Evolutionary conservation across 2,329 filamentous ascomycete genomes (phyloP).

Genomic region (Ophiocordyceps australis): DNA sequence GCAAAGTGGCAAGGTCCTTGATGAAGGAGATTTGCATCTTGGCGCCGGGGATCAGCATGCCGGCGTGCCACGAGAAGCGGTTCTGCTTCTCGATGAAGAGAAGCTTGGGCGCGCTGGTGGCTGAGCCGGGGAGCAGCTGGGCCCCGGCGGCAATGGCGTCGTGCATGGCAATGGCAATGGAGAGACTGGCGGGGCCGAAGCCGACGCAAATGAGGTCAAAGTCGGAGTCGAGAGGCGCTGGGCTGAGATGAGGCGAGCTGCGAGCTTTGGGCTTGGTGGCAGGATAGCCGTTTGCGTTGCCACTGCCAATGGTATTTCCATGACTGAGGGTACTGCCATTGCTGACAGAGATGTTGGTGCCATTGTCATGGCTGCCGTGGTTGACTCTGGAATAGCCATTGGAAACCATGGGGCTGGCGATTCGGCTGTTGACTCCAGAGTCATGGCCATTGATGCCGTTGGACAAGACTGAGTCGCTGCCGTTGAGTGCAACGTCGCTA

Average conservation of each 20-base stretch:
- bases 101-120: conserved; percentile 43
- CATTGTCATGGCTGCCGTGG: too few relatives aligned
- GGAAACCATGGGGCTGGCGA: conserved; percentile 2
- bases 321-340: too few relatives aligned
- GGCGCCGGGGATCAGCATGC: conserved; percentile 83
- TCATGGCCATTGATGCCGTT: background rate
- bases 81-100: conserved; percentile 77
- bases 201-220: conserved; percentile 83
- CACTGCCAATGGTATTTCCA: too few relatives aligned
- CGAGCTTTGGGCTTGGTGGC: conserved; percentile 6
- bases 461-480: conserved; percentile 2
- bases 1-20: conserved; percentile 82
- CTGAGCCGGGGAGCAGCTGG: conserved; percentile 18
- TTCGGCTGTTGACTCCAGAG: background rate
- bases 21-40: conserved; percentile 98
- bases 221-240: conserved; percentile 40
- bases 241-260: conserved; percentile 18
- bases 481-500: conserved; percentile 12
- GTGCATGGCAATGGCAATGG: conserved; percentile 76
- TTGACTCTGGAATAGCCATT: too few relatives aligned
- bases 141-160: conserved; percentile 46
- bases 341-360: too few relatives aligned
- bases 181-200: conserved; percentile 80
- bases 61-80: conserved; percentile 79
- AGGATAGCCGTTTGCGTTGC: too few relatives aligned